Conservation (phyloP, 2,329 filamentous ascomycete genomes). For the Penicillium sp. region DNA sequence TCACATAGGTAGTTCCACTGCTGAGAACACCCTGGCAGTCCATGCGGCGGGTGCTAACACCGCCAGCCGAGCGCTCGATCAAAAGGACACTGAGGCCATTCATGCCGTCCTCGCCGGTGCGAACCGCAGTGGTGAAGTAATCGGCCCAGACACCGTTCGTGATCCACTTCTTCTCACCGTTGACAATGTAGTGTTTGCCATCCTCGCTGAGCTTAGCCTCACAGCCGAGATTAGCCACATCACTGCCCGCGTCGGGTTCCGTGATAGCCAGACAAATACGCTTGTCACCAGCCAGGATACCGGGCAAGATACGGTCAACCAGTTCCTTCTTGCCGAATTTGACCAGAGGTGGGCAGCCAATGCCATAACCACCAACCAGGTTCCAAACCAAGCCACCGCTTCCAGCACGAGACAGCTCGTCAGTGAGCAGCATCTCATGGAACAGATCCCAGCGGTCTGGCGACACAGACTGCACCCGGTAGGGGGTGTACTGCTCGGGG, state of each 20-base stretch:
- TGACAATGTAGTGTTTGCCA: constrained; percentile 98
- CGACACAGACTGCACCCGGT: constrained; percentile 72
- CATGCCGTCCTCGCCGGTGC: constrained; percentile 86
- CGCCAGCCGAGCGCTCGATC: constrained; percentile 80
- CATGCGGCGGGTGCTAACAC: constrained; percentile 92
- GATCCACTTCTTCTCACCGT: constrained; percentile 99
- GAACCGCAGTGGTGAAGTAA: constrained; percentile 96
- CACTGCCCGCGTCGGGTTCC: constrained; percentile 89
- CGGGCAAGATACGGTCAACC: constrained; percentile 83
- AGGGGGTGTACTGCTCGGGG: constrained; percentile 69
- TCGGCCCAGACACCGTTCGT: constrained; percentile 96
- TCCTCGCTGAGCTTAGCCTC: constrained; percentile 93
- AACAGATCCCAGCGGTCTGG: constrained; percentile 96
- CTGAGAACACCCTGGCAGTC: constrained; percentile 98
- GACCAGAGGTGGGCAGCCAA: constrained; percentile 85
- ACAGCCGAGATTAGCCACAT: constrained; percentile 92
- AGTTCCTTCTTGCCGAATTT: constrained; percentile 87
- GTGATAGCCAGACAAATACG: constrained; percentile 97
- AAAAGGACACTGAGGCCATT: constrained; percentile 87
- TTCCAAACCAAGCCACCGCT: constrained; percentile 97
- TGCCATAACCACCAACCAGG: constrained; percentile 92
- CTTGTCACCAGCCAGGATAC: constrained; percentile 88
- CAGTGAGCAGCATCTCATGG: constrained; percentile 93
- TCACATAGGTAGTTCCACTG: constrained; percentile 93
- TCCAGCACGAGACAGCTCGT: constrained; percentile 84